Conservation (phyloP, 2,329 filamentous ascomycete genomes). For the Hypoxylon sp. region DNA sequence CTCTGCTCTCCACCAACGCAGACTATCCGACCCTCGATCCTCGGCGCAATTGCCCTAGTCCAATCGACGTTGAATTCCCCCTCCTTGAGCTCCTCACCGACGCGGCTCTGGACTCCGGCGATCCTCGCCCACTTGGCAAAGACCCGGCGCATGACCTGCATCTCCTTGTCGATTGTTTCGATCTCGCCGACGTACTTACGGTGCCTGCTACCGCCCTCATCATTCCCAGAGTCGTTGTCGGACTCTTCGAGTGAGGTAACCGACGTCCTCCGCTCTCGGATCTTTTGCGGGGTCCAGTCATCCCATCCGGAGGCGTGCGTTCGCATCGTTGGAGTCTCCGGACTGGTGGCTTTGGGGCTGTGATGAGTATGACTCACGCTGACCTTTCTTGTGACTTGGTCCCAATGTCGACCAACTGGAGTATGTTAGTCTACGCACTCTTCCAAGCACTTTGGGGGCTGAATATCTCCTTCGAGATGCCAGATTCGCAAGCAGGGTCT, state of each 20-base stretch:
- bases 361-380: constrained; percentile 65
- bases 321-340: constrained; percentile 30
- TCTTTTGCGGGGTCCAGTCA: constrained; percentile 56
- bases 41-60: constrained; percentile 85
- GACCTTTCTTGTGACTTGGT: constrained; percentile 73
- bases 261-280: constrained; percentile 55
- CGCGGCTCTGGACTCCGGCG: constrained; percentile 71
- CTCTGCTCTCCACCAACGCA: constrained; percentile 47
- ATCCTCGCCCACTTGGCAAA: constrained; percentile 80
- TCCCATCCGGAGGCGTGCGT: constrained; percentile 54
- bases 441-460: not conserved
- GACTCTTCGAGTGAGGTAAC: constrained; percentile 60
- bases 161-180: constrained; percentile 66
- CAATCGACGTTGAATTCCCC: constrained; percentile 77
- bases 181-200: constrained; percentile 56
- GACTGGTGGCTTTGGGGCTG: constrained; percentile 54
- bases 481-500: not conserved
- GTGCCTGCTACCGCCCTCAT: constrained; percentile 49
- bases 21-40: constrained; percentile 80
- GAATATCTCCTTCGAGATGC: not conserved
- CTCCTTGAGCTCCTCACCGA: constrained; percentile 70
- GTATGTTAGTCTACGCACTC: constrained; percentile 10
- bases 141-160: constrained; percentile 77
- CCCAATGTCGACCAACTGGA: constrained; percentile 73
- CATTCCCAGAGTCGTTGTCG: constrained; percentile 57